These are phyloP conservation scores for Phytophthora lateralis DNA, from an alignment of 352 stramenopile genomes.

Conservation along the genomic window DNA sequence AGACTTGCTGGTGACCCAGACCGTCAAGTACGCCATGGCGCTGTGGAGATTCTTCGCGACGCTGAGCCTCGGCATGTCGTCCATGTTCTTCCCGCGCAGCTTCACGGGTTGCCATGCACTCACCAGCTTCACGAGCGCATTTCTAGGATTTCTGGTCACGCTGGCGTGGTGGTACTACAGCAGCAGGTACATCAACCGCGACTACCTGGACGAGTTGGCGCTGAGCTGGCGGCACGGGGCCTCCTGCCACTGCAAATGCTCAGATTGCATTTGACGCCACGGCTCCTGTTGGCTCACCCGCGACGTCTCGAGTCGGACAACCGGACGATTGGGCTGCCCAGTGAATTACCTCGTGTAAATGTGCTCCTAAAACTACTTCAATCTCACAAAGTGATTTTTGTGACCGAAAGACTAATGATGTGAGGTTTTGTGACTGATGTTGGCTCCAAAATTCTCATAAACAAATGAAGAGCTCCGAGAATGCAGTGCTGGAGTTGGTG, in stretches of 20 bases:
- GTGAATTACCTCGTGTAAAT: constrained; percentile 61
- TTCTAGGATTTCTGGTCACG: constrained; percentile 43
- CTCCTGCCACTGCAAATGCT: constrained; percentile 41
- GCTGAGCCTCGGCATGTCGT: constrained; percentile 24
- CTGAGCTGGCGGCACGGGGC: constrained; percentile 46
- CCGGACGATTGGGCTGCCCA: constrained; percentile 36
- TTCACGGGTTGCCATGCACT: constrained; percentile 31
- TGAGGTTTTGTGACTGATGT: too few species aligned
- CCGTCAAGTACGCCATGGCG: constrained; percentile 46
- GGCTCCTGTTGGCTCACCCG: constrained; percentile 13
- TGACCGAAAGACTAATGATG: too few species aligned
- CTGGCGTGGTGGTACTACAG: constrained; percentile 66
- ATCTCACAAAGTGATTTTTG: too few species aligned
- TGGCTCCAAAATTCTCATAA: too few species aligned
- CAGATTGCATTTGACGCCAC: constrained; percentile 33
- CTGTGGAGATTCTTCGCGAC: constrained; percentile 47
- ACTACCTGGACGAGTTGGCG: constrained; percentile 39
- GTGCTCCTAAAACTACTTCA: too few species aligned
- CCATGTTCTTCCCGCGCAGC: constrained; percentile 19
- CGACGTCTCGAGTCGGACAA: constrained; percentile 19
- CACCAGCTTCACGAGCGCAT: constrained; percentile 39
- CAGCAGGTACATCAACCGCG: constrained; percentile 49
- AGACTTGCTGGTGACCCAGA: too few species aligned
- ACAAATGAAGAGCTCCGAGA: too few species aligned
- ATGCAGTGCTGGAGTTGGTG: too few species aligned